Evolutionary conservation across 202 grass and related monocot genomes (phyloP).

Genomic region (Alloteropsis angusta): DNA sequence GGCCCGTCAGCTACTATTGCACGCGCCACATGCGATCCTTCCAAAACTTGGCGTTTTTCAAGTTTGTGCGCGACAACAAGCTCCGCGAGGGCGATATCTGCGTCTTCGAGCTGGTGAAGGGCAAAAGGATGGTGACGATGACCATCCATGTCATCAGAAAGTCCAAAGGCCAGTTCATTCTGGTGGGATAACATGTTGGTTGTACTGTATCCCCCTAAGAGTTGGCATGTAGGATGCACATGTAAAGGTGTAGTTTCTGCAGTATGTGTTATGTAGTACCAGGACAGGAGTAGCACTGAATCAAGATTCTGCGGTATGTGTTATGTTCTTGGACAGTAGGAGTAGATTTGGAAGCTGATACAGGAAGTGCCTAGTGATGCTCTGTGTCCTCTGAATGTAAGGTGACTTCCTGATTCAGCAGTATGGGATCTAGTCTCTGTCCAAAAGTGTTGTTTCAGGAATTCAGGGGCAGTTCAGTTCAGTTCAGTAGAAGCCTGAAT

Average conservation of each 20-base stretch:
- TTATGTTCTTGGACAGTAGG: too few species aligned
- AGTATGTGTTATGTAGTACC: not conserved
- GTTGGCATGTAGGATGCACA: not conserved
- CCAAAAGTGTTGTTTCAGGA: too few species aligned
- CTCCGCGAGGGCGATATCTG: slow-evolving; percentile 29
- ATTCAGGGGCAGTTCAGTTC: too few species aligned
- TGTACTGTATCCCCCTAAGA: not conserved
- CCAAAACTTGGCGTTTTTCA: not conserved
- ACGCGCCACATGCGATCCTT: not conserved
- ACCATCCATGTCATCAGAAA: slow-evolving; percentile 30
- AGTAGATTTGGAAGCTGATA: not conserved
- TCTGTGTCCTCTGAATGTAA: not conserved
- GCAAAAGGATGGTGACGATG: not conserved
- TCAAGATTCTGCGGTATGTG: too few species aligned
- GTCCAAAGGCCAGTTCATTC: not conserved
- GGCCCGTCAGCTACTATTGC: not conserved
- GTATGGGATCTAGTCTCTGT: too few species aligned
- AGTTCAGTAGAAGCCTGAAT: too few species aligned
- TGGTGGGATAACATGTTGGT: not conserved
- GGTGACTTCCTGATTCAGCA: too few species aligned
- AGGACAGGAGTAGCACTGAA: too few species aligned
- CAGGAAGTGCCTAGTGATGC: not conserved
- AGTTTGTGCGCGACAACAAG: slow-evolving; percentile 25
- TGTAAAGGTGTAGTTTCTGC: not conserved
- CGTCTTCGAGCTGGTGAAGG: slow-evolving; percentile 41